Base-by-base conservation (phyloP, 176 grass and related monocot genomes). In the Cenchrus americanus region DNA sequence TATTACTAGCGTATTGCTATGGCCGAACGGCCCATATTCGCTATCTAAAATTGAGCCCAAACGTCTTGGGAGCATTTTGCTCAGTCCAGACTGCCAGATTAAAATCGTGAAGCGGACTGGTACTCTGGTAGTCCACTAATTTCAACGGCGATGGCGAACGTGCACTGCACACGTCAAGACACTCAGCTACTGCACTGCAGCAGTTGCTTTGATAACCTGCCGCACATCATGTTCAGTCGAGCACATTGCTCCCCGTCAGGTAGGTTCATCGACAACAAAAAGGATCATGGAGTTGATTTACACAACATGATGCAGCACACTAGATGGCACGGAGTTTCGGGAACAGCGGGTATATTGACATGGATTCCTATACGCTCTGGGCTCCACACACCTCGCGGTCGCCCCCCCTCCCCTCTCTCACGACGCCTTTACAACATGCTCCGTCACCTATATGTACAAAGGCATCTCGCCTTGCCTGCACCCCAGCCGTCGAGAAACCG, bases 331-430 rank as follows among this genome's bases (percentile, higher is more conserved):
- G 27, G 6, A 57, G 53, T 21, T 8, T 9, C 3, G 55, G 19
- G n/a, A 58, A 58, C 19, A 19, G 62, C 5, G 46, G 26, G 32
- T 80, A 54, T 80, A 80, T 68, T 67, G 37, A 68, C 49, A 69
- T 69, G 78, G 78, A 69, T 80, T 81, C 34, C 79, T 81, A 69
- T 69, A 69, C 50, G 43, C 32, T 66, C 77, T 55, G 64, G 22
- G n/a, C n/a, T 44, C 1, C 0, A 65, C 14, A 66, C 77, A 80
- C 62, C 78, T 67, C 62, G 48, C 13, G 6, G 19, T 15, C 41
- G 22, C 13, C 13, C 26, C 22, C 2, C 40, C 51, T 54, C 22
- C 2, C 40, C 51, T 54, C 11, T 42, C 52, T 34, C 7, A 32
- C 48, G 47, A 41, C 40, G 57, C 75, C n/a, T 34, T 54, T 41